Percentiles rank a stretch among this genome's conserved stretches.
Conservation (phyloP, 352 stramenopile species). For the Pythium pectinolyticum region DNA sequence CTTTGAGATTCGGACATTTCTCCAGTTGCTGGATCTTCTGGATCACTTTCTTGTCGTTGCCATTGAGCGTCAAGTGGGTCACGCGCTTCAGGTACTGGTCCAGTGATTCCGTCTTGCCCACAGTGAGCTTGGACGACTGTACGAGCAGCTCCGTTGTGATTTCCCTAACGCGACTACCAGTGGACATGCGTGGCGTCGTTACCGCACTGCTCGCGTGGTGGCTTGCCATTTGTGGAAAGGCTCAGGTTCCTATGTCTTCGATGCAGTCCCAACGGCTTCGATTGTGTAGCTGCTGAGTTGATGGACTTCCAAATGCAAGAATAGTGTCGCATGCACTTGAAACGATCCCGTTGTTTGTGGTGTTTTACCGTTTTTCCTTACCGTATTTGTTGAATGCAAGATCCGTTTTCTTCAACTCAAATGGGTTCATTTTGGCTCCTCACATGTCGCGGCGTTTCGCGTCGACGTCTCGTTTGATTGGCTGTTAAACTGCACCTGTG, state of each 20-base stretch:
- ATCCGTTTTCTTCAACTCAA: no score
- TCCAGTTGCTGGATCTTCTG: constrained; percentile 59
- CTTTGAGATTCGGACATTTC: constrained; percentile 62
- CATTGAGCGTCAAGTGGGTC: constrained; percentile 68
- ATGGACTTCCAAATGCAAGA: no score
- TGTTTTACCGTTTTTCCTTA: no score
- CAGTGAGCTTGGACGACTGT: constrained; percentile 60
- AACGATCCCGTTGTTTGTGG: neutral
- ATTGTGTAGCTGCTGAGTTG: no score
- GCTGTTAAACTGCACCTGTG: neutral
- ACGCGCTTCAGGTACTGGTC: constrained; percentile 74
- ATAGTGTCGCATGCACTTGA: no score
- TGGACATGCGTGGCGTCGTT: neutral
- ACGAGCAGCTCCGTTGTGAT: constrained; percentile 66
- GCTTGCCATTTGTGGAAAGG: no score
- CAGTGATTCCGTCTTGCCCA: constrained; percentile 63
- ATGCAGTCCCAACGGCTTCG: no score
- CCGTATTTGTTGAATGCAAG: no score
- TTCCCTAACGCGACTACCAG: constrained; percentile 31
- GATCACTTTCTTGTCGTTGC: constrained; percentile 46
- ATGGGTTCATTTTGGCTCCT: constrained; percentile 12
- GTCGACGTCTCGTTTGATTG: constrained; percentile 11
- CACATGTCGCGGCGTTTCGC: constrained; percentile 13
- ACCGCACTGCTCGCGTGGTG: no score
- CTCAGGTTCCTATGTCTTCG: no score